These are phyloP conservation scores for Zostera marina DNA, from an alignment of 116 monocot species.

Conservation along the genomic window DNA sequence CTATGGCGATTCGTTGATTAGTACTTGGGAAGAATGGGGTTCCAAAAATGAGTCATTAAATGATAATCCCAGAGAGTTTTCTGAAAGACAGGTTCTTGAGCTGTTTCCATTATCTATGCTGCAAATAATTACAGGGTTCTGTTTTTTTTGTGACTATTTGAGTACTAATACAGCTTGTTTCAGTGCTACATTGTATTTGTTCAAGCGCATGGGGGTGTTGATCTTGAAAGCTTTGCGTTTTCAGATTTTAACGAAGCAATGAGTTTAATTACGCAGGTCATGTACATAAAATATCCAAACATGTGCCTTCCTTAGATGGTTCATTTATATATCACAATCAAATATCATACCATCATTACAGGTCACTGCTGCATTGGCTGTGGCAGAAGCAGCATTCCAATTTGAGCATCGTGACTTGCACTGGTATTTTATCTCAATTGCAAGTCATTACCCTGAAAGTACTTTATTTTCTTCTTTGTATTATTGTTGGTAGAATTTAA, in stretches of 20 bases:
- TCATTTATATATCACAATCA: neutral
- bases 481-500: neutral
- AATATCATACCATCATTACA: conserved; percentile 14
- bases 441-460: neutral
- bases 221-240: conserved; percentile 89
- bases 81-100: conserved; percentile 48
- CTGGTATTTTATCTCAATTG: conserved; percentile 31
- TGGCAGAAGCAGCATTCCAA: conserved; percentile 82
- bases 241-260: conserved; percentile 66
- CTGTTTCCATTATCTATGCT: neutral
- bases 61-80: conserved; percentile 81
- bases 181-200: conserved; percentile 87
- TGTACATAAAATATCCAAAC: neutral
- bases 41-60: conserved; percentile 67
- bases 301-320: neutral
- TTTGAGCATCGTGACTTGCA: conserved; percentile 98
- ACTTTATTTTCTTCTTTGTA: neutral
- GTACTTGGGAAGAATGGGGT: conserved; percentile 92
- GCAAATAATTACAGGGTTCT: too few species aligned
- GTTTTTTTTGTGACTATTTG: neutral
- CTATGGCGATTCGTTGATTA: conserved; percentile 44
- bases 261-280: conserved; percentile 72
- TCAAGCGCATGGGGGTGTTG: conserved; percentile 84
- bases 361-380: conserved; percentile 74
- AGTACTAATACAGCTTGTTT: conserved; percentile 7